Conservation (phyloP, 805 yeast species). For the Millerozyma miso region DNA sequence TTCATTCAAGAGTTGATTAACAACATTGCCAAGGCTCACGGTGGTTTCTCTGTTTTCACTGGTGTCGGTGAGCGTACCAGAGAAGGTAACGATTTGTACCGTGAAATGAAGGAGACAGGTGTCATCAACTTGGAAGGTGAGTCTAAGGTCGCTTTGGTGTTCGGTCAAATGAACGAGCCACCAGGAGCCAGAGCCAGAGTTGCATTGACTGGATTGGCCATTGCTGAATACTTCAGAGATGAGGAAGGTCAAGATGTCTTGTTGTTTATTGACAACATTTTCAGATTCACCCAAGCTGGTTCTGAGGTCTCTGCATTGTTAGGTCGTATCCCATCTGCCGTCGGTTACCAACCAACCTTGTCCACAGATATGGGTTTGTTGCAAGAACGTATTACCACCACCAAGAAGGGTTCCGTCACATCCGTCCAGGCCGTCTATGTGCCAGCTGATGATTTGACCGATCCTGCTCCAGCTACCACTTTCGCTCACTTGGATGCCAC, state of each 20-base stretch:
- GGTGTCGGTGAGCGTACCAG: slow-evolving; percentile 99
- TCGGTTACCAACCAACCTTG: slow-evolving; percentile 99
- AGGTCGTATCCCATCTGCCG: slow-evolving; percentile 99
- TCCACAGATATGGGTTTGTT: slow-evolving; percentile 99
- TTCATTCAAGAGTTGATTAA: slow-evolving; percentile 99
- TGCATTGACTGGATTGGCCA: slow-evolving; percentile 98
- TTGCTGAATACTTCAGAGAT: slow-evolving; percentile 99
- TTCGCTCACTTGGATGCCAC: slow-evolving; percentile 99
- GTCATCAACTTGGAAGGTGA: slow-evolving; percentile 99
- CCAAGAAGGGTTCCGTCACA: slow-evolving; percentile 99
- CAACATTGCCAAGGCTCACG: slow-evolving; percentile 99
- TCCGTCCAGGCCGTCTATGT: slow-evolving; percentile 99
- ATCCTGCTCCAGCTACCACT: slow-evolving; percentile 99
- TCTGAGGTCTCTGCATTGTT: slow-evolving; percentile 99
- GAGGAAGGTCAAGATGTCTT: slow-evolving; percentile 99
- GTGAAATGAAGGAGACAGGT: slow-evolving; percentile 99
- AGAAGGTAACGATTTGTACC: slow-evolving; percentile 99
- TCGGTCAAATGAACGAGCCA: slow-evolving; percentile 99
- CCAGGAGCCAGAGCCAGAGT: slow-evolving; percentile 99
- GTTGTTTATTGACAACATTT: slow-evolving; percentile 98
- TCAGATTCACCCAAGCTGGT: slow-evolving; percentile 99
- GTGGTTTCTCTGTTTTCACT: slow-evolving; percentile 99
- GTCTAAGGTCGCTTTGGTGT: slow-evolving; percentile 98
- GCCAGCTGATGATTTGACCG: slow-evolving; percentile 99
- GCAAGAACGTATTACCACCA: slow-evolving; percentile 99